Base-by-base conservation (phyloP, 2,329 filamentous ascomycete genomes). In the Diaporthe sp. region DNA sequence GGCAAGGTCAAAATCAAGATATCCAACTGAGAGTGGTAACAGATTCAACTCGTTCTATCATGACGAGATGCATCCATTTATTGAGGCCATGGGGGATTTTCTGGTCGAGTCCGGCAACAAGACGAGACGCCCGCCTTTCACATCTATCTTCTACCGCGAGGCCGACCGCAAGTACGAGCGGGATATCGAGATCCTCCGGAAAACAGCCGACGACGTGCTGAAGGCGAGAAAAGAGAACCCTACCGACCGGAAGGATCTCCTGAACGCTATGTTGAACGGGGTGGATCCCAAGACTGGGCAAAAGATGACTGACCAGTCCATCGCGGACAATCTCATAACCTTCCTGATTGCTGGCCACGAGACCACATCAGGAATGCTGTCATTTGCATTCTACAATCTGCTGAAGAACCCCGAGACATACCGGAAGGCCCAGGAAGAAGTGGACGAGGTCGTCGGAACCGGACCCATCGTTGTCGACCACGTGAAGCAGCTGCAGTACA, bases 261-360 rank as follows among this genome's bases (percentile, higher is more conserved):
- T 95, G 15, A 89, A 90, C 75, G 90, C 92, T 42, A 93, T 96
- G 92, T 83, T 96, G 58, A 85, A 91, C 9, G 92, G 92, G 0
- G 87, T 86, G 15, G 93, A 95, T 79, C 87, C 91, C 1, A 89
- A 91, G 81, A 94, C 92, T 5, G 92, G 92, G 17, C 85, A 92
- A 77, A 88, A 87, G n/a, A 83, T 95, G 77, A 88, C 85, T 1
- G 91, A 94, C 74, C 85, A 88, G 6, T 89, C 86, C 65, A 93
- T 94, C 76, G 87, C 90, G 22, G 87, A 92, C 79, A 94, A 95
- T 76, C 90, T 95, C 83, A 91, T 93, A 74, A 94, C 92, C 0
- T 94, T 94, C 77, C 81, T 94, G 13, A 91, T 93, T 78, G 92
- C 92, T 47, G 91, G 92, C 2, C 92, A 94, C 76, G 93, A 94